Evolutionary conservation across 352 stramenopile species (phyloP), one percentile per base, ranked within the genome.

Genomic region (Globisporangium canariense): DNA sequence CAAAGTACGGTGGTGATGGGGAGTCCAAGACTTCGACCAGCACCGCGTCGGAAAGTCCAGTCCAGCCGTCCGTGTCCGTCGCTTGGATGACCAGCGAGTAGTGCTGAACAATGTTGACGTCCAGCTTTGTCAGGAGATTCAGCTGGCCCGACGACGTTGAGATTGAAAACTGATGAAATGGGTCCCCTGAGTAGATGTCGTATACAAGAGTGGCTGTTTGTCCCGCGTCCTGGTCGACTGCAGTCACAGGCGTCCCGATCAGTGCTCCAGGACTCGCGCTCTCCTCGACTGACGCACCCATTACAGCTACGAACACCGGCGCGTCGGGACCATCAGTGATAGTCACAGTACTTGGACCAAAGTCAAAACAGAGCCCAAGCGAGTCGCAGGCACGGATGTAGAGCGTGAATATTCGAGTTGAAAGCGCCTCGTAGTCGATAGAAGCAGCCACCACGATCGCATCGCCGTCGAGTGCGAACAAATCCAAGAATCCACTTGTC

Each of bases 1-100:
- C 69, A 58, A 89, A 89, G 65, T 65, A 84, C 3, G 79, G 79
- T 1, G 79, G 69, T 18, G 66, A 73, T 3, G 77, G 79, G 11
- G 77, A 63, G 46, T 85, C 70, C 8, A 71, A 20, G 10, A 89
- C 69, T 41, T 67, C 53, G 46, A 89, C 66, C 16, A 70, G 14
- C 45, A 89, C 68, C n/a, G 62, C 66, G 52, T 70, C 66, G 4
- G 77, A 86, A 30, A 78, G 70, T 0, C 70, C 76, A 25, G 51
- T 62, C 13, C 79, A 51, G 0, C 79, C 79, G 30, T 77, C 74
- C 18, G 64, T 36, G 51, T 89, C 79, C 3, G 66, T 77, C n/a
- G 75, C 76, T 68, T 73, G 49, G 16, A 89, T 70, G 0, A 81
- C 60, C 6, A 89, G 46, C 6, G 47, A 61, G 32, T 87, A 89